phyloP scores from a whole-genome alignment of 1,284 basidiomycete species.

The Ustilago sp. region DNA sequence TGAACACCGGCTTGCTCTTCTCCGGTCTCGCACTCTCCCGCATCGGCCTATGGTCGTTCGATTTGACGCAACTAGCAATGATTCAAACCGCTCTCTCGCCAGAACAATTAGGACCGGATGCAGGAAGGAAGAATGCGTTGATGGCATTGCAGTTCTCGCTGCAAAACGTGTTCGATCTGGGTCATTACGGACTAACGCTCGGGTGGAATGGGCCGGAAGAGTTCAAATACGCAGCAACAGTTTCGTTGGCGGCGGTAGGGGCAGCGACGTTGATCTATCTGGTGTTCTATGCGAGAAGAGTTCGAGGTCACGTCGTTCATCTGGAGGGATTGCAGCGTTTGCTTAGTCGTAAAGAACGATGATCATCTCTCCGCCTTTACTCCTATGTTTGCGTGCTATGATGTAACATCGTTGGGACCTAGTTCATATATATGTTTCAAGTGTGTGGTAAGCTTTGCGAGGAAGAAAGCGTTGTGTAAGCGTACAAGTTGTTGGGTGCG shows the following conservation, averaged over 20 bases:
- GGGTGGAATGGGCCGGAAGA: conserved; percentile 50
- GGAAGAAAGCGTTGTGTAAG: not conserved
- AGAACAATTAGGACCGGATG: conserved; percentile 38
- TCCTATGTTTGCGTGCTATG: not conserved
- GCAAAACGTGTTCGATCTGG: conserved; percentile 55
- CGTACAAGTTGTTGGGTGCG: conserved; percentile 1
- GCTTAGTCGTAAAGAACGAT: conserved; percentile 42
- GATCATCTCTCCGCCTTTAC: not conserved
- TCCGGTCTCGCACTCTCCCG: conserved; percentile 73
- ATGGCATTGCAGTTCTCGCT: conserved; percentile 57
- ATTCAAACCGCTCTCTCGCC: conserved; percentile 49
- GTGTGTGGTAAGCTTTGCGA: not conserved
- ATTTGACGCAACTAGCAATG: conserved; percentile 73
- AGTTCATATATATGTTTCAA: too few species aligned
- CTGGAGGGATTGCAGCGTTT: conserved; percentile 46
- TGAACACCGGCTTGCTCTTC: conserved; percentile 55
- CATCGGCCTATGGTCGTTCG: conserved; percentile 74
- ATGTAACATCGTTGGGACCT: not conserved
- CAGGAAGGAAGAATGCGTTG: conserved; percentile 47
- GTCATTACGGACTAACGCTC: conserved; percentile 59
- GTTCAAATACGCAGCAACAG: conserved; percentile 59
- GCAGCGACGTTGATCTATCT: conserved; percentile 57
- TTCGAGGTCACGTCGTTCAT: conserved; percentile 61
- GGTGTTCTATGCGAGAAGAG: conserved; percentile 51
- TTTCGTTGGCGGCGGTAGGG: conserved; percentile 47